phyloP scores from a whole-genome alignment of 257 asterid genomes.

The Phtheirospermum japonicum region DNA sequence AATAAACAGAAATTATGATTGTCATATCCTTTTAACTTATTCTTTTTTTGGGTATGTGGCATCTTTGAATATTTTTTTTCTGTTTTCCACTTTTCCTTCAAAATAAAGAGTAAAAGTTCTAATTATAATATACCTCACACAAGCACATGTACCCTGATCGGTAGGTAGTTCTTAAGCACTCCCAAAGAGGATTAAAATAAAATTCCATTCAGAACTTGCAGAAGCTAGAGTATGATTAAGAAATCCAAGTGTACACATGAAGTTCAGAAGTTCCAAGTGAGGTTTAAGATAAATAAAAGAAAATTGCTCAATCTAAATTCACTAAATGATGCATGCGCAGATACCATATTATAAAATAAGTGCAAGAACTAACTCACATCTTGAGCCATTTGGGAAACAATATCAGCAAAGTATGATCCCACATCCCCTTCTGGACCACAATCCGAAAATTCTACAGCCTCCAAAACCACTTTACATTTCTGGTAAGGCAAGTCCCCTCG shows the following conservation, averaged over 20 bases:
- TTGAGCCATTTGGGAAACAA: constrained; percentile 91
- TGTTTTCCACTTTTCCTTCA: background rate
- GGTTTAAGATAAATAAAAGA: background rate
- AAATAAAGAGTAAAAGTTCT: constrained; percentile 2
- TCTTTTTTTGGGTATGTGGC: background rate
- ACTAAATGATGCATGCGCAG: background rate
- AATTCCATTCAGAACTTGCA: background rate
- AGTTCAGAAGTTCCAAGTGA: background rate
- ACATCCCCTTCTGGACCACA: constrained; percentile 66
- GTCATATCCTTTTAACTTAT: background rate
- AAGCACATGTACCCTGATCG: background rate
- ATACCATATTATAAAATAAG: constrained; percentile 11
- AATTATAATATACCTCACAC: background rate
- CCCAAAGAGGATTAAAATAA: background rate
- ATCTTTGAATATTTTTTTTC: too few relatives aligned
- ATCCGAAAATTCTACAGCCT: constrained; percentile 81
- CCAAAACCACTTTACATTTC: constrained; percentile 84
- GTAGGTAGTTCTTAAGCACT: background rate
- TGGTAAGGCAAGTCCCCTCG: constrained; percentile 90
- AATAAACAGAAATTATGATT: constrained; percentile 8
- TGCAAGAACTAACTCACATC: constrained; percentile 55
- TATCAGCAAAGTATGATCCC: constrained; percentile 94
- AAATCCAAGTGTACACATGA: background rate
- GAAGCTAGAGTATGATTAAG: constrained; percentile 15
- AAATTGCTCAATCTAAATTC: background rate